phyloP scores from a whole-genome alignment of 805 yeast species.

The Cyberlindnera samutprakarnensis region DNA sequence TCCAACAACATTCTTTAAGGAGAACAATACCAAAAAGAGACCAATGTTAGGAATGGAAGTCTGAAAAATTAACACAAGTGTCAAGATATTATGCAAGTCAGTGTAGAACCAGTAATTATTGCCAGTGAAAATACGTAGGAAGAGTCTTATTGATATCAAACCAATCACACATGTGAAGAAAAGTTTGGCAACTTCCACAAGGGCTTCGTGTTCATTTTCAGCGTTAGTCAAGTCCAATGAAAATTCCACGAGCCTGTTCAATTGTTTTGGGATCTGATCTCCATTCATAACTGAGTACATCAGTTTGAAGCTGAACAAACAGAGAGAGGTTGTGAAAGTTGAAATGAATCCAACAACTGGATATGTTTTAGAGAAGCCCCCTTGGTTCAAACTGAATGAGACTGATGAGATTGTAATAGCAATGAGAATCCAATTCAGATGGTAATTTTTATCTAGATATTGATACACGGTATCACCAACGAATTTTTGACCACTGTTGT shows the following conservation, averaged over 20 bases:
- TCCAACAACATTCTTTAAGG: conserved; percentile 18
- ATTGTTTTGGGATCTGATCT: conserved; percentile 38
- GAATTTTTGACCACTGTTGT: conserved; percentile 83
- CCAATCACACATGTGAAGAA: conserved; percentile 27
- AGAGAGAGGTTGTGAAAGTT: conserved; percentile 36
- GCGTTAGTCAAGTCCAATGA: conserved; percentile 25
- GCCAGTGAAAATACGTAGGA: conserved; percentile 5
- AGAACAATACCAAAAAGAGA: conserved; percentile 33
- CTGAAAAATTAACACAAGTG: conserved; percentile 41
- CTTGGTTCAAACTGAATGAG: conserved; percentile 20
- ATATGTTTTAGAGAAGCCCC: conserved; percentile 18
- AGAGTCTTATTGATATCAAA: conserved; percentile 19
- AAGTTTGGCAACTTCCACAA: conserved; percentile 28
- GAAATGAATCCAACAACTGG: conserved; percentile 34
- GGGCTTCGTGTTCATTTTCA: conserved; percentile 22
- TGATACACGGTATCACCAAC: conserved; percentile 42
- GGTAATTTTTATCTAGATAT: conserved; percentile 28
- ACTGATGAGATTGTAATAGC: conserved; percentile 29
- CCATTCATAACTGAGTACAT: conserved; percentile 48
- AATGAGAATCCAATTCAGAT: conserved; percentile 42
- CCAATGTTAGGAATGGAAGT: conserved; percentile 43
- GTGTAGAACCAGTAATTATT: conserved; percentile 21
- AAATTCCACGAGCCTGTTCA: conserved; percentile 21
- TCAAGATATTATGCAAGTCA: conserved; percentile 30
- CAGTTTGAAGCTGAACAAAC: conserved; percentile 48